Percentiles rank a stretch among this genome's conserved stretches.
These are phyloP conservation scores for Plenodomus lindquistii DNA, from an alignment of 2,329 filamentous ascomycete genomes.

Conservation along the genomic window DNA sequence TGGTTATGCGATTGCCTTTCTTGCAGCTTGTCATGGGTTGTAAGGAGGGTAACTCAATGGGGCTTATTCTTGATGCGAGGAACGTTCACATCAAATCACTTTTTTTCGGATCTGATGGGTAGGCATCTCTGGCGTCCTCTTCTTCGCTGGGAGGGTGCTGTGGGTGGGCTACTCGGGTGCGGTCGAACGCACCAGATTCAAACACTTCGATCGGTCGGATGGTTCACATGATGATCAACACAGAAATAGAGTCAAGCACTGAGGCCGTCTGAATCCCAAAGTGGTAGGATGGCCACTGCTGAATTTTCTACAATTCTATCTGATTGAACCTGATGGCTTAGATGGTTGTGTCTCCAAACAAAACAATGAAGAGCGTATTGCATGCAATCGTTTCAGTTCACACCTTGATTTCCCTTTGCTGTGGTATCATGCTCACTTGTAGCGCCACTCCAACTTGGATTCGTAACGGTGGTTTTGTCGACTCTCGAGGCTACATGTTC, in stretches of 20 bases:
- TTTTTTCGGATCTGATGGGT: conserved; percentile 52
- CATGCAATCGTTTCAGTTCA: background rate
- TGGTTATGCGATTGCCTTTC: conserved; percentile 95
- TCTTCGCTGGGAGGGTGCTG: background rate
- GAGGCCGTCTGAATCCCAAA: conserved; percentile 61
- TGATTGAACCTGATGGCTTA: conserved; percentile 47
- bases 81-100: conserved; percentile 57
- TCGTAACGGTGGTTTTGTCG: too few species aligned
- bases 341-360: conserved; percentile 21
- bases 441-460: background rate
- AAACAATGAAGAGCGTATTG: background rate
- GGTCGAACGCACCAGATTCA: conserved; percentile 71
- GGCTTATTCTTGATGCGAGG: conserved; percentile 99
- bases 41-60: conserved; percentile 91
- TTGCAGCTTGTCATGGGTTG: conserved; percentile 40
- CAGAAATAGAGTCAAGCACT: conserved; percentile 99
- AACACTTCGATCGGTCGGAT: conserved; percentile 25
- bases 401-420: background rate
- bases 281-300: conserved; percentile 49
- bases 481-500: background rate
- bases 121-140: conserved; percentile 29
- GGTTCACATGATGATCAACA: conserved; percentile 81
- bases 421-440: conserved; percentile 13
- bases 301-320: conserved; percentile 53
- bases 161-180: conserved; percentile 53